Conservation (phyloP, 768 basidiomycete species). For the Rossbeevera mucosa region DNA sequence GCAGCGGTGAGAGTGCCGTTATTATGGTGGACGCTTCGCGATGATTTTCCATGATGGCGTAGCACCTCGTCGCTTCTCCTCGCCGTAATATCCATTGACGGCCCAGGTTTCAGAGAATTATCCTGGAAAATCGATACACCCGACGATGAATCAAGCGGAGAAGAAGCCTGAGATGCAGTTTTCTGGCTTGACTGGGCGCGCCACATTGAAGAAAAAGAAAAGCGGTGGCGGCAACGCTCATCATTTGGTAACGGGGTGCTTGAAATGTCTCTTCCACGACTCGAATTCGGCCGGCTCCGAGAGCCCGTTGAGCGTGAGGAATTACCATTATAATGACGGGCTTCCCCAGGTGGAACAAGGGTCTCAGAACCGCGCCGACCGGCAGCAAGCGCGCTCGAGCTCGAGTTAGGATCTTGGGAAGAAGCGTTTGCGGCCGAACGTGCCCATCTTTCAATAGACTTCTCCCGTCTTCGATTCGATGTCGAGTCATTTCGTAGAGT, state of each 20-base stretch:
- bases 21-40: slow-evolving; percentile 23
- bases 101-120: slow-evolving; percentile 13
- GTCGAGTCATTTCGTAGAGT: slow-evolving; percentile 20
- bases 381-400: slow-evolving; percentile 6
- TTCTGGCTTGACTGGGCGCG: slow-evolving; percentile 19
- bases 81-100: slow-evolving; percentile 20
- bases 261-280: slow-evolving; percentile 19
- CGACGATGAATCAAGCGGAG: slow-evolving; percentile 31
- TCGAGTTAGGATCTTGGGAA: slow-evolving; percentile 16
- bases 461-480: slow-evolving; percentile 24
- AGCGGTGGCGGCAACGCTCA: slow-evolving; percentile 24
- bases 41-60: slow-evolving; percentile 26
- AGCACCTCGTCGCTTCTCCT: slow-evolving; percentile 46
- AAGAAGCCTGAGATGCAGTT: slow-evolving; percentile 26
- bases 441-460: slow-evolving; percentile 34
- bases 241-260: slow-evolving; percentile 21
- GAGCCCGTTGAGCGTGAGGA: slow-evolving; percentile 21
- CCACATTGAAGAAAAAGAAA: slow-evolving; percentile 31
- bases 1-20: slow-evolving; percentile 38
- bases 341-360: slow-evolving; percentile 21
- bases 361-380: slow-evolving; percentile 31
- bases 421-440: slow-evolving; percentile 20
- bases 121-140: slow-evolving; percentile 28
- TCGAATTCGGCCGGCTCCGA: slow-evolving; percentile 23
- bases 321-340: slow-evolving; percentile 2